Percentiles rank a stretch among this genome's conserved stretches.
These are phyloP conservation scores for Otatea glauca DNA, from an alignment of 176 grass and related monocot genomes.

Conservation along the genomic window DNA sequence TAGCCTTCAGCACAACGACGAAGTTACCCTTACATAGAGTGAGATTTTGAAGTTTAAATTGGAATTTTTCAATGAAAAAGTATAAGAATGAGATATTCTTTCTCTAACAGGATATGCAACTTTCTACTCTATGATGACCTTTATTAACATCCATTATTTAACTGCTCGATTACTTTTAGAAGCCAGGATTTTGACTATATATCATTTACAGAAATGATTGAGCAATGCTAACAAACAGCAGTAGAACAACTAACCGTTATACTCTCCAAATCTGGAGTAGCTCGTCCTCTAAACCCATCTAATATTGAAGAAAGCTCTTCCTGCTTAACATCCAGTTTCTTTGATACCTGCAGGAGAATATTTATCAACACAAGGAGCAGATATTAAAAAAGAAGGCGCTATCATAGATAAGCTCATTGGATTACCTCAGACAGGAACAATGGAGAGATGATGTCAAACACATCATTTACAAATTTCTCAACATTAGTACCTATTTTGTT, in stretches of 20 bases:
- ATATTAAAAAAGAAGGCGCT: neutral
- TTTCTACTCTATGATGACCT: neutral
- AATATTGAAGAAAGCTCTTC: constrained; percentile 53
- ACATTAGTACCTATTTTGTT: constrained; percentile 50
- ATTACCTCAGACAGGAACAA: constrained; percentile 70
- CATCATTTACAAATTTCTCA: constrained; percentile 68
- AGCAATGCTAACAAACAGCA: constrained; percentile 34
- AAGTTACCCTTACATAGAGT: neutral
- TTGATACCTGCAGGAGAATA: constrained; percentile 58
- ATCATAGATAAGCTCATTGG: constrained; percentile 26
- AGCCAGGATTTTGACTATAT: constrained; percentile 14
- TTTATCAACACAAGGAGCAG: constrained; percentile 41
- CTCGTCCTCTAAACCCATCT: constrained; percentile 44
- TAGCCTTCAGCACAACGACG: neutral
- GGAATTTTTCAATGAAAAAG: constrained; percentile 1
- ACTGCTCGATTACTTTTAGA: neutral
- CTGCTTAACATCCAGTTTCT: constrained; percentile 65
- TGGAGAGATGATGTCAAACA: constrained; percentile 66
- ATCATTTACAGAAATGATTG: neutral
- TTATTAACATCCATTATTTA: neutral
- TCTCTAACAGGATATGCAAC: neutral
- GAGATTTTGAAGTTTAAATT: constrained; percentile 14
- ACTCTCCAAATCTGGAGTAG: constrained; percentile 62
- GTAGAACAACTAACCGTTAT: constrained; percentile 59
- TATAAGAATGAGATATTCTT: neutral